Conservation (phyloP, 1,139 yeast species). For the Pichia sp. region DNA sequence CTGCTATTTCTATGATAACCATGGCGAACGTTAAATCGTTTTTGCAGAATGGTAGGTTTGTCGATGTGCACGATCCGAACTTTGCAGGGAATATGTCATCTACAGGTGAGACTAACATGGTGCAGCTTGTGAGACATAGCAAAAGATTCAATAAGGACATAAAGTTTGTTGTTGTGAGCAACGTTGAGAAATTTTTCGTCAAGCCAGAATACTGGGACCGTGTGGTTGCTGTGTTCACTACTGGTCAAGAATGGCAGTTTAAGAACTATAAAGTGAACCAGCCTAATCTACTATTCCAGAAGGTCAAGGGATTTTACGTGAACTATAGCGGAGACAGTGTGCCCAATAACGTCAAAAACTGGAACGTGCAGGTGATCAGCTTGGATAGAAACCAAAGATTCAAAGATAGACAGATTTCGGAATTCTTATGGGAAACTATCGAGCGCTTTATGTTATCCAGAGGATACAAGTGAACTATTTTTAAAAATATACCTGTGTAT, state of each 20-base stretch:
- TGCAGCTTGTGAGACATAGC: conserved; percentile 52
- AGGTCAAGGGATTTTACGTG: conserved; percentile 77
- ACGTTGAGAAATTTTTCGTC: conserved; percentile 82
- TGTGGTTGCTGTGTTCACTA: conserved; percentile 90
- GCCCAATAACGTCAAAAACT: conserved; percentile 69
- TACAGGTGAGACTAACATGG: conserved; percentile 37
- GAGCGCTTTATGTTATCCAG: conserved; percentile 53
- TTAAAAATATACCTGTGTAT: not conserved
- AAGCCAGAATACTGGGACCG: conserved; percentile 98
- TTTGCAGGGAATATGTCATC: not conserved
- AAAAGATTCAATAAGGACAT: conserved; percentile 52
- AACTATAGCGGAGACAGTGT: conserved; percentile 74
- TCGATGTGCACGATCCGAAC: conserved; percentile 37
- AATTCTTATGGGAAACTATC: conserved; percentile 74
- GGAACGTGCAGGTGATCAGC: conserved; percentile 81
- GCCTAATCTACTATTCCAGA: conserved; percentile 77
- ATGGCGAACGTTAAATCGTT: conserved; percentile 79
- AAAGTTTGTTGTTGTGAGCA: conserved; percentile 76
- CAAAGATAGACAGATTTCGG: conserved; percentile 82
- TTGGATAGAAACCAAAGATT: conserved; percentile 83
- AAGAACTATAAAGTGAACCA: conserved; percentile 77
- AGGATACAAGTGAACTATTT: conserved; percentile 34
- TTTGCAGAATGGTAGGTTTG: conserved; percentile 70
- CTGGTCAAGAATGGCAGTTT: conserved; percentile 98
- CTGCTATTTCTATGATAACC: conserved; percentile 84